A percentile compares a stretch with the other conserved stretches of the same genome.
These are phyloP conservation scores for Schizophyllum commune DNA, from an alignment of 1,284 basidiomycete species.

Conservation along the genomic window DNA sequence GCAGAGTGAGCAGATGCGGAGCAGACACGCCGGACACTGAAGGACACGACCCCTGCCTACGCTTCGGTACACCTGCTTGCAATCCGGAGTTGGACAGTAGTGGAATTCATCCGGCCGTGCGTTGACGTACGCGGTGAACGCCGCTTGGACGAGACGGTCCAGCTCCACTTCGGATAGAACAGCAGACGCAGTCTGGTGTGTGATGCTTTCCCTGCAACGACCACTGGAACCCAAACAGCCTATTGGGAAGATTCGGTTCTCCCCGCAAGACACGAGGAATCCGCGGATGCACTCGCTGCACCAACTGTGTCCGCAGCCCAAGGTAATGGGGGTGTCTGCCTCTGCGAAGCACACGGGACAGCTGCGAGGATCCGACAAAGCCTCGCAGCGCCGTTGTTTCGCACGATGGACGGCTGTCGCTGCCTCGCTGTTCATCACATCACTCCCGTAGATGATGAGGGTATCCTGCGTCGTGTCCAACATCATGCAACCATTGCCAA, in stretches of 20 bases:
- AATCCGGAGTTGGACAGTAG: constrained; percentile 71
- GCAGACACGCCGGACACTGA: constrained; percentile 65
- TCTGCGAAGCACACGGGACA: constrained; percentile 53
- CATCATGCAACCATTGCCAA: constrained; percentile 32
- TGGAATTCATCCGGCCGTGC: constrained; percentile 50
- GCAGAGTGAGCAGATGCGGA: constrained; percentile 60
- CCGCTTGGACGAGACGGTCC: too few relatives aligned
- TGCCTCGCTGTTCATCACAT: constrained; percentile 23
- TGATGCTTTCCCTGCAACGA: constrained; percentile 43
- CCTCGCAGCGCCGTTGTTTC: constrained; percentile 16
- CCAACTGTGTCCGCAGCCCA: constrained; percentile 58
- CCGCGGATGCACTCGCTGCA: constrained; percentile 48
- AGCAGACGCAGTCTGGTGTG: too few relatives aligned
- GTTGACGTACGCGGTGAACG: constrained; percentile 46
- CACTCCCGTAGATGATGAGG: constrained; percentile 29
- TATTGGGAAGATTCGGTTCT: constrained; percentile 56
- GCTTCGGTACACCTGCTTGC: constrained; percentile 57
- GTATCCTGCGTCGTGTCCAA: constrained; percentile 25
- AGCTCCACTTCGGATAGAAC: too few relatives aligned
- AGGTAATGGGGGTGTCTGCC: constrained; percentile 33
- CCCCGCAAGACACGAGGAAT: constrained; percentile 47
- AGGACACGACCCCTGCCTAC: constrained; percentile 41
- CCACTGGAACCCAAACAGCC: constrained; percentile 56
- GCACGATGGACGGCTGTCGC: constrained; percentile 29
- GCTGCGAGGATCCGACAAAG: constrained; percentile 12